These are phyloP conservation scores for Hippophae rhamnoides DNA, from an alignment of 306 rosid species.

Conservation along the genomic window DNA sequence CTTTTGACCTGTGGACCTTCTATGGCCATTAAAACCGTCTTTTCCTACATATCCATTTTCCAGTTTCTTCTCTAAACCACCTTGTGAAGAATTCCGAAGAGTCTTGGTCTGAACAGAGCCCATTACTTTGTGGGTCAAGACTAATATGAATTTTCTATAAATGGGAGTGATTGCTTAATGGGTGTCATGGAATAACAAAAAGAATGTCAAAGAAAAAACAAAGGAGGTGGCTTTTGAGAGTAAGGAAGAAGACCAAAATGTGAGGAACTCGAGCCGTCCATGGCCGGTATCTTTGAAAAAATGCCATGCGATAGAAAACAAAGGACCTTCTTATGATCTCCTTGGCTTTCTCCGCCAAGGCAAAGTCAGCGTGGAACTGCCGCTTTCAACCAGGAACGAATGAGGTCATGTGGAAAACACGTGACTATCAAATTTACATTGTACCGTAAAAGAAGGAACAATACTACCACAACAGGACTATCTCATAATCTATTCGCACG, in stretches of 20 bases:
- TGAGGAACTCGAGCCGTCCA: constrained; percentile 38
- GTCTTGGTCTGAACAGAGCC: constrained; percentile 71
- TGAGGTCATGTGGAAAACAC: neutral
- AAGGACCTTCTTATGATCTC: constrained; percentile 12
- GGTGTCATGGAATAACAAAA: constrained; percentile 5
- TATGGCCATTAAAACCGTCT: constrained; percentile 17
- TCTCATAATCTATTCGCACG: too few species aligned
- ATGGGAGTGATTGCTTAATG: neutral
- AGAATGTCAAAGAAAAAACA: constrained; percentile 2
- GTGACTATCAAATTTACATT: neutral
- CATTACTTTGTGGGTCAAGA: constrained; percentile 27
- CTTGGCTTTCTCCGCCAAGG: constrained; percentile 41
- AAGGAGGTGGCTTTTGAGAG: neutral
- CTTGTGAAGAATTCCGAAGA: constrained; percentile 9
- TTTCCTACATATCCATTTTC: constrained; percentile 50
- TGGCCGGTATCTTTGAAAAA: constrained; percentile 60
- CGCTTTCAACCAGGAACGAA: neutral
- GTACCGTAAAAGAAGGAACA: neutral
- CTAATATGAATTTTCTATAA: neutral
- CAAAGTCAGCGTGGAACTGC: neutral
- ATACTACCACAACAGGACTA: neutral
- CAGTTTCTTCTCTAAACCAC: constrained; percentile 35
- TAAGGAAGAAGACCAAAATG: constrained; percentile 13
- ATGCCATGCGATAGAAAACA: constrained; percentile 7
- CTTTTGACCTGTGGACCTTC: constrained; percentile 47